Evolutionary conservation across 2,329 filamentous ascomycete genomes (phyloP).

Genomic region (Trichoderma semiorbis): DNA sequence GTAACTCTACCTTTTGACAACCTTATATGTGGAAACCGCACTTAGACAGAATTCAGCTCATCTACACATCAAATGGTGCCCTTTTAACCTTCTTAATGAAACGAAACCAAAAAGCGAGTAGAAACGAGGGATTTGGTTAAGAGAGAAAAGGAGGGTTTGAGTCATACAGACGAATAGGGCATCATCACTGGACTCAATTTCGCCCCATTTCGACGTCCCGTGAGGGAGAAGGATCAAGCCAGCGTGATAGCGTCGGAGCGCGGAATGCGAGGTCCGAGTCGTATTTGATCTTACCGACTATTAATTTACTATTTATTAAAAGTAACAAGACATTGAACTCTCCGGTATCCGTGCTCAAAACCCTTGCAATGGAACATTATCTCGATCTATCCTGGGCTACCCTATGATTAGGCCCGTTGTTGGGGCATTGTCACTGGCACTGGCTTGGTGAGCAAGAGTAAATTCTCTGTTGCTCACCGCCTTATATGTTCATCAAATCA

Average conservation of each 20-base stretch:
- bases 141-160: background rate
- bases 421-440: too few species aligned
- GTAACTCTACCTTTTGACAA: background rate
- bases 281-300: background rate
- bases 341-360: background rate
- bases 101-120: too few species aligned
- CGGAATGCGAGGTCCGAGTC: background rate
- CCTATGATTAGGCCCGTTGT: background rate
- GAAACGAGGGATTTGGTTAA: background rate
- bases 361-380: background rate
- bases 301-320: background rate
- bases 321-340: background rate
- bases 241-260: background rate
- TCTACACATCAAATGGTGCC: background rate
- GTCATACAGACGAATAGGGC: too few species aligned
- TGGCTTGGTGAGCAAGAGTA: background rate
- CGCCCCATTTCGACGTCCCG: background rate
- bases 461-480: background rate
- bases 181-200: background rate
- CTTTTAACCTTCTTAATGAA: background rate
- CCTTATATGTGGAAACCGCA: background rate
- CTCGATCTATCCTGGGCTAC: background rate
- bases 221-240: background rate
- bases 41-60: background rate
- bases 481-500: background rate